phyloP scores from a whole-genome alignment of 1,284 basidiomycete species.

The Mycena sp. region DNA sequence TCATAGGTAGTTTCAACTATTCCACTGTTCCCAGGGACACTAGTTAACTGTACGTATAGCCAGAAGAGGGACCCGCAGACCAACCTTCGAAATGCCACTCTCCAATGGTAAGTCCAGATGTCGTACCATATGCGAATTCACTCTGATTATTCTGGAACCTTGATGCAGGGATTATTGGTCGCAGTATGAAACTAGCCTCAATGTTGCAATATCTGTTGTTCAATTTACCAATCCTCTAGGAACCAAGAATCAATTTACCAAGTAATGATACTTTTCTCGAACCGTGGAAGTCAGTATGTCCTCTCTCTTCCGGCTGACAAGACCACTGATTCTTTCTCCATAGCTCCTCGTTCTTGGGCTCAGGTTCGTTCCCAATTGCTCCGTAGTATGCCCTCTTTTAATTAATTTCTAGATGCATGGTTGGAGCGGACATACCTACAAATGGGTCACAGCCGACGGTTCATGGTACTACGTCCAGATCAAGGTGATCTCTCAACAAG shows the following conservation, averaged over 20 bases:
- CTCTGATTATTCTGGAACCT: neutral
- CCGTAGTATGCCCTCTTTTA: neutral
- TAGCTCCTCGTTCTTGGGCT: constrained; percentile 14
- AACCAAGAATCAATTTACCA: constrained; percentile 95
- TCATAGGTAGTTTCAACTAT: constrained; percentile 14
- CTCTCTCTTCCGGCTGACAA: neutral
- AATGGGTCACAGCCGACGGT: constrained; percentile 74
- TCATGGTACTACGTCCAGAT: constrained; percentile 77
- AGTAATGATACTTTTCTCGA: constrained; percentile 77
- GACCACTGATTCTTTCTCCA: no score
- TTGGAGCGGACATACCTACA: constrained; percentile 38
- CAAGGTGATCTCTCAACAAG: constrained; percentile 71
- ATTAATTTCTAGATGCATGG: constrained; percentile 65
- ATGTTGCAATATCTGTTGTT: neutral
- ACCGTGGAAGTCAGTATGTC: constrained; percentile 22
- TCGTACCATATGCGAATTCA: no score
- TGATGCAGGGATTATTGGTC: constrained; percentile 55
- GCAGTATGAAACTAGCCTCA: constrained; percentile 8
- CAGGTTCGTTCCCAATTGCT: neutral
- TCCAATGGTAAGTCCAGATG: constrained; percentile 69
- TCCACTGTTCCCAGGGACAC: neutral
- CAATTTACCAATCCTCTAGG: constrained; percentile 71
- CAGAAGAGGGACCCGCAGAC: constrained; percentile 85
- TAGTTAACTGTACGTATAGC: constrained; percentile 74
- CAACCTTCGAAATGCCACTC: constrained; percentile 83